Evolutionary conservation across 208 protist genomes (phyloP), one percentile per base, ranked within the genome.

Genomic region (Wallacemonas collosoma): DNA sequence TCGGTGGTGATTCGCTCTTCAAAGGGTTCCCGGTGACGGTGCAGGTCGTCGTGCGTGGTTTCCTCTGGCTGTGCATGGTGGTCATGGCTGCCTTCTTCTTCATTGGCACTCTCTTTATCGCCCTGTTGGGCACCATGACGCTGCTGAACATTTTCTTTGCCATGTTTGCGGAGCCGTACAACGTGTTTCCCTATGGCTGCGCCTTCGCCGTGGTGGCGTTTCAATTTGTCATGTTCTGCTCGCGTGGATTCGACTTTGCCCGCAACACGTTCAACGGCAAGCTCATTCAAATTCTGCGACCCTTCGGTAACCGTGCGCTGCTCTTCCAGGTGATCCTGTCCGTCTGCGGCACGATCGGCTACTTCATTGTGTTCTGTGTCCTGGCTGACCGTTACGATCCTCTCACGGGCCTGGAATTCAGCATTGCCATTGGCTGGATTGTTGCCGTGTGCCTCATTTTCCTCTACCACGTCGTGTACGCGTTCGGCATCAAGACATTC

Each of bases 341-440:
- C 76, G 61, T 89, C 1, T 50, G 40, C 55, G 75, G 80, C 70
- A 61, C 60, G 54, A 3, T 85, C 5, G 73, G 54, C 47, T 82
- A 77, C 48, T 88, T 95, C 55, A 55, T 91, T n/a, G 51, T 91
- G 43, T 91, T 95, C 56, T 88, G 83, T 57, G 73, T 88, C 26
- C 83, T 81, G 68, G 75, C 84, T 2, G 57, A 53, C 14, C 73
- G 79, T 43, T 70, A 85, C 55, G 81, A 86, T 55, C 72, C 86
- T 51, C 51, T 89, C 55, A 78, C 68, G 0, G 87, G 83, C 3
- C 68, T 94, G 45, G 79, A 94, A 80, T 85, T 76, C 72, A 83
- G 78, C 66, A 50, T 90, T 55, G 80, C 87, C n/a, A 88, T 78
- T 60, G 89, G 86, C n/a, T 92, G 87, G 85, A 72, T 94, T 38